Evolutionary conservation across 306 rosid genomes (phyloP).

Genomic region (Medicago lupulina): DNA sequence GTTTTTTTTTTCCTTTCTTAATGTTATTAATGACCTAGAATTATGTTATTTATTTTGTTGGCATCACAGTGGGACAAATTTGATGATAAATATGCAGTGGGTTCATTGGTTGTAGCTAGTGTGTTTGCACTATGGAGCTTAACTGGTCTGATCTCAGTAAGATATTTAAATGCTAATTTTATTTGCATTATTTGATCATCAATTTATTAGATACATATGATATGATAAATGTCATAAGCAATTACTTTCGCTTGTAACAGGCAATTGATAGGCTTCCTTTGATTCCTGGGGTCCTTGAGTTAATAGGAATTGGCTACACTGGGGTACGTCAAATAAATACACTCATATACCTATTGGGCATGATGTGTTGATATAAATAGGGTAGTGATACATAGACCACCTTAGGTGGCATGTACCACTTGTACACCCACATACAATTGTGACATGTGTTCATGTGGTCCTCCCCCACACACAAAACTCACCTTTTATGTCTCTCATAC

Average conservation of each 20-base stretch:
- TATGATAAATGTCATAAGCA: slow-evolving; percentile 7
- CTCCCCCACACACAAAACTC: no score
- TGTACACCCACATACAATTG: no score
- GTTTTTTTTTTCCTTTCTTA: neutral
- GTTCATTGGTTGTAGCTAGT: slow-evolving; percentile 68
- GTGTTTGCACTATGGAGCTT: slow-evolving; percentile 72
- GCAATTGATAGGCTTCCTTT: slow-evolving; percentile 95
- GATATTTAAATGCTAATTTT: slow-evolving; percentile 38
- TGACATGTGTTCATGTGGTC: no score
- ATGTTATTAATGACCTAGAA: slow-evolving; percentile 12
- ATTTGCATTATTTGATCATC: neutral
- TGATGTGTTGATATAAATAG: no score
- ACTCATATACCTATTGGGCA: no score
- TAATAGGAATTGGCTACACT: slow-evolving; percentile 86
- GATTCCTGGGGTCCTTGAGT: slow-evolving; percentile 84
- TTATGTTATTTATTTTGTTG: slow-evolving; percentile 23
- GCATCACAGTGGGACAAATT: slow-evolving; percentile 80
- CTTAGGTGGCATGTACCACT: no score
- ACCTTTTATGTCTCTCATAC: no score
- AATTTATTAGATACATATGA: neutral
- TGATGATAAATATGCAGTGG: slow-evolving; percentile 92
- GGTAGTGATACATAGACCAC: no score
- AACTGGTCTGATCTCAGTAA: slow-evolving; percentile 77
- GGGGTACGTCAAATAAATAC: slow-evolving; percentile 65
- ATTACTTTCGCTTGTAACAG: slow-evolving; percentile 50